Conservation (phyloP, 495 filamentous ascomycete genomes). For the Apodospora peruviana region DNA sequence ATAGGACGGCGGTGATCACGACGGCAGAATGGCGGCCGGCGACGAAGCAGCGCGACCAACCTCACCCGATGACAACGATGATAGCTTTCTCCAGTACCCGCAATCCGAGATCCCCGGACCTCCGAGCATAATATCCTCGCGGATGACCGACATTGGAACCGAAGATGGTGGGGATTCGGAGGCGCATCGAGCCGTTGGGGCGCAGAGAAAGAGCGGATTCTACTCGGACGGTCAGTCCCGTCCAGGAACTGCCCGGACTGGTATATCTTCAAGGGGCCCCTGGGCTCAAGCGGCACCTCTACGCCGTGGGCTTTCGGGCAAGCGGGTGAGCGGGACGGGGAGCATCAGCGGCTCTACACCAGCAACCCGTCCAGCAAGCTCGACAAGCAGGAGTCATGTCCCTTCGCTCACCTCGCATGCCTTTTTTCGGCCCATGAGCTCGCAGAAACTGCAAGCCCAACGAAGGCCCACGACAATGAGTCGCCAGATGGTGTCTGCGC, state of each 20-base stretch:
- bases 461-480: conserved; percentile 42
- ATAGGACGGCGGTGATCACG: too few relatives aligned
- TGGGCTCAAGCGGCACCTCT: conserved; percentile 46
- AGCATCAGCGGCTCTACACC: conserved; percentile 39
- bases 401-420: conserved; percentile 82
- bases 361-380: conserved; percentile 54
- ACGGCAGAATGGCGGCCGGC: conserved; percentile 28
- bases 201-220: conserved; percentile 32
- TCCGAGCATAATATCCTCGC: conserved; percentile 72
- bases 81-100: conserved; percentile 37
- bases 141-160: conserved; percentile 73
- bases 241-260: conserved; percentile 44
- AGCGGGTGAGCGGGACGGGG: conserved; percentile 35
- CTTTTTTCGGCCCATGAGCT: conserved; percentile 96
- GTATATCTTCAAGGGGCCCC: conserved; percentile 44
- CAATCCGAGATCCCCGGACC: conserved; percentile 32
- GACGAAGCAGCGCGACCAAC: conserved; percentile 26
- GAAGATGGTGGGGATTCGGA: conserved; percentile 42
- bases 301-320: conserved; percentile 33
- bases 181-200: conserved; percentile 24
- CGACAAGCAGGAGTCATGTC: conserved; percentile 78
- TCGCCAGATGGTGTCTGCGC: conserved; percentile 25
- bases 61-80: conserved; percentile 31
- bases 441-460: conserved; percentile 89
- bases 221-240: conserved; percentile 43